phyloP scores from a whole-genome alignment of 139 green algal species.

The Zygnema circumcarinatum region DNA sequence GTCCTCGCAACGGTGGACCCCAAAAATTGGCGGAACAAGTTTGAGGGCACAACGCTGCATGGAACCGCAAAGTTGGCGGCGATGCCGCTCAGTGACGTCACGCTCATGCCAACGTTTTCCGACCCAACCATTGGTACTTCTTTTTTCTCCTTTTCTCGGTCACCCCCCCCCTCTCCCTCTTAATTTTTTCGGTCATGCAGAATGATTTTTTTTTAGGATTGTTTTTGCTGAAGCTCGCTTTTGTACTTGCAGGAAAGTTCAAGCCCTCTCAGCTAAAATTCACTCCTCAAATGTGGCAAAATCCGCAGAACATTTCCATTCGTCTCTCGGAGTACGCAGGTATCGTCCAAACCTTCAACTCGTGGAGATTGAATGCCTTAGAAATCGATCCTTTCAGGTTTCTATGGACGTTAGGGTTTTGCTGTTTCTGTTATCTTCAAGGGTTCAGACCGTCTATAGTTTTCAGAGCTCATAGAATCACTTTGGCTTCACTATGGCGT shows the following conservation, averaged over 20 bases:
- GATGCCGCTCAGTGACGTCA: not conserved
- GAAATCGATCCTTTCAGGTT: not conserved
- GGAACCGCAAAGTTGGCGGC: not conserved
- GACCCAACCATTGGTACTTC: conserved; percentile 32
- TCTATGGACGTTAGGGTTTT: not conserved
- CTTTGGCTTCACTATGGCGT: not conserved
- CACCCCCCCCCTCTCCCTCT: not conserved
- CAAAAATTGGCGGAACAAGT: not conserved
- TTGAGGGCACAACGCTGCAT: not conserved
- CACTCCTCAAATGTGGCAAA: not conserved
- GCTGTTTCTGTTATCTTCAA: not conserved
- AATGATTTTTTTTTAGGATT: not conserved
- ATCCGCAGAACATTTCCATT: not conserved
- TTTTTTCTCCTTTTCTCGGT: not conserved
- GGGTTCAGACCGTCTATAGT: not conserved
- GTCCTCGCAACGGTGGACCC: not conserved
- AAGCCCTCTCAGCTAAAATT: not conserved
- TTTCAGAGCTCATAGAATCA: not conserved
- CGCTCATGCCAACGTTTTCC: not conserved
- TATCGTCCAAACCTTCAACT: not conserved
- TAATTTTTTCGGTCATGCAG: not conserved
- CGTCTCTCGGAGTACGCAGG: not conserved
- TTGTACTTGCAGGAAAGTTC: not conserved
- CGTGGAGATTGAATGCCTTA: not conserved
- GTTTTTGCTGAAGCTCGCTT: not conserved